Conservation (phyloP, 441 rosid species). For the Cnidoscolus chayamansa region DNA sequence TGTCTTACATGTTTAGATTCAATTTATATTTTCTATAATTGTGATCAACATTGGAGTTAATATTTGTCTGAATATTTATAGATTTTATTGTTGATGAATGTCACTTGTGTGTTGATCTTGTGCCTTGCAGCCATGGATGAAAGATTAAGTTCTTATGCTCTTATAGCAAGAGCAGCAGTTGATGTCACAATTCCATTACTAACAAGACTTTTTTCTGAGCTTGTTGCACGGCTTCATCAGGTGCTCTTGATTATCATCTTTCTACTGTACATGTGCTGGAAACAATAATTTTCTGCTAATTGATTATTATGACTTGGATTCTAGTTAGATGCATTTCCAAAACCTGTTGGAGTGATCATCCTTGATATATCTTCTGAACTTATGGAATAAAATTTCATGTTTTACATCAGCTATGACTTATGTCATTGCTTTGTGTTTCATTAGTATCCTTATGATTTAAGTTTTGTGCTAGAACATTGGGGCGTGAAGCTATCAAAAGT, state of each 20-base stretch:
- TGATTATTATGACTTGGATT: neutral
- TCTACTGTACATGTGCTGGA: constrained; percentile 3
- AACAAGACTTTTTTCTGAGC: constrained; percentile 63
- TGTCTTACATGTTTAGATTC: neutral
- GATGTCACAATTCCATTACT: constrained; percentile 82
- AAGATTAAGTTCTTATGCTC: constrained; percentile 91
- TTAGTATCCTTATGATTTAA: neutral
- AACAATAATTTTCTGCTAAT: constrained; percentile 1
- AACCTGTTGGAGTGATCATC: neutral
- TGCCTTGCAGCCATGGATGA: constrained; percentile 89
- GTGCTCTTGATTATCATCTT: constrained; percentile 40
- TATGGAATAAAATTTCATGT: neutral
- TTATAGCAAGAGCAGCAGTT: constrained; percentile 88
- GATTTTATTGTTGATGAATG: neutral
- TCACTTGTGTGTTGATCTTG: constrained; percentile 16
- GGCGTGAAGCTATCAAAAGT: neutral
- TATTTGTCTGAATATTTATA: neutral
- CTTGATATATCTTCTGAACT: constrained; percentile 1
- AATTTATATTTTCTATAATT: constrained; percentile 3
- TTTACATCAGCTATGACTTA: neutral
- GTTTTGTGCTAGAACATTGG: neutral
- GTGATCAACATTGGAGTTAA: neutral
- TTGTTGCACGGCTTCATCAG: constrained; percentile 77
- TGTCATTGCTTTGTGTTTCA: neutral
- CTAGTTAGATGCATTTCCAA: constrained; percentile 2